Conservation (phyloP, 108 stramenopile species). For the Skeletonema grethae region DNA sequence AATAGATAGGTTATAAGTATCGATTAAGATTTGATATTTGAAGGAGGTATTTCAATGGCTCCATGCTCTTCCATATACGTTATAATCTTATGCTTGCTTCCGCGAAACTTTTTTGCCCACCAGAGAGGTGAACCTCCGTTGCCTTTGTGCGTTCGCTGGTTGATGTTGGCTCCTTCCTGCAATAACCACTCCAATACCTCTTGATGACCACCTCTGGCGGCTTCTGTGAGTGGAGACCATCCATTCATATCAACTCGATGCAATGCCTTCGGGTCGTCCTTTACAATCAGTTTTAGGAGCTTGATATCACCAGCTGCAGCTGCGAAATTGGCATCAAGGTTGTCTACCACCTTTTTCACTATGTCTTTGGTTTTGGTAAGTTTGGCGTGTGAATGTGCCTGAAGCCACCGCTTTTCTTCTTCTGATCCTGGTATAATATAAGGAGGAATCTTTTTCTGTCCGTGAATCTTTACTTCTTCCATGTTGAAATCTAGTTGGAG, state of each 20-base stretch:
- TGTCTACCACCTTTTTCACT: constrained; percentile 10
- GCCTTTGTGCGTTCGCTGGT: constrained; percentile 65
- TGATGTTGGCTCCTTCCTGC: constrained; percentile 48
- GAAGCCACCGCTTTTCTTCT: constrained; percentile 34
- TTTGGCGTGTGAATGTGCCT: constrained; percentile 32
- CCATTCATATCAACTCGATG: constrained; percentile 72
- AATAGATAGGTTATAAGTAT: neutral
- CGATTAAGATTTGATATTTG: constrained; percentile 1
- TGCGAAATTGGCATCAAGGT: constrained; percentile 53
- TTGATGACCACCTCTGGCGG: constrained; percentile 71
- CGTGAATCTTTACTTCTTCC: constrained; percentile 7
- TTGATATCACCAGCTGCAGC: constrained; percentile 60
- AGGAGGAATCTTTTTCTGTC: constrained; percentile 8
- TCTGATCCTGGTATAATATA: constrained; percentile 36
- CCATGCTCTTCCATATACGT: constrained; percentile 43
- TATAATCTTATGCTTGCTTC: constrained; percentile 38
- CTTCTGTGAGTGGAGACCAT: constrained; percentile 85
- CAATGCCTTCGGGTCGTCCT: constrained; percentile 45
- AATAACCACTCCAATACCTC: constrained; percentile 62
- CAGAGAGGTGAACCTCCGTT: constrained; percentile 66
- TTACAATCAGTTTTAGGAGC: constrained; percentile 48
- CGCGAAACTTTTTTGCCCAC: constrained; percentile 61
- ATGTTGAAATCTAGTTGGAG: constrained; percentile 32
- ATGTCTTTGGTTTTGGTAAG: constrained; percentile 13
- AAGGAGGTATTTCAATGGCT: constrained; percentile 43